phyloP scores from a whole-genome alignment of 2,329 filamentous ascomycete species.

The Neoascochyta sp. region DNA sequence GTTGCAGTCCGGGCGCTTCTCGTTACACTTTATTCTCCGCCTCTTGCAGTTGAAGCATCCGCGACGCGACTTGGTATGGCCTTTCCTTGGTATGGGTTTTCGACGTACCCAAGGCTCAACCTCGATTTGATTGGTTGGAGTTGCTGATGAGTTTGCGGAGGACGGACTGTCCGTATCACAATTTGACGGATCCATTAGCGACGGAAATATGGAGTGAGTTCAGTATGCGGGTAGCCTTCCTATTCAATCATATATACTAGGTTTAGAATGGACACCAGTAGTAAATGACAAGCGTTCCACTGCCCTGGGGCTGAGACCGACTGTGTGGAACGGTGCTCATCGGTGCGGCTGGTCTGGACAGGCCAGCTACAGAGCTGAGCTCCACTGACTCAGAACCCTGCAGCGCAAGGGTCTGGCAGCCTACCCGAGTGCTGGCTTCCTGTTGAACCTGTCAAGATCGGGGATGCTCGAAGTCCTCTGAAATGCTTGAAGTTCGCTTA shows the following conservation, averaged over 20 bases:
- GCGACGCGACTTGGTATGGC: slow-evolving; percentile 63
- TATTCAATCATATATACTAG: slow-evolving; percentile 28
- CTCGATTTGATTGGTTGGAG: too few species aligned
- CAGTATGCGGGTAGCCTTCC: slow-evolving; percentile 16
- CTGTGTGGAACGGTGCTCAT: slow-evolving; percentile 20
- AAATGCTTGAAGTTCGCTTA: slow-evolving; percentile 1
- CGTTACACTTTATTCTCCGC: slow-evolving; percentile 66
- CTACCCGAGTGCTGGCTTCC: too few species aligned
- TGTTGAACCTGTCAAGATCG: neutral
- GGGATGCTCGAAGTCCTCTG: neutral
- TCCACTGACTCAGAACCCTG: slow-evolving; percentile 30
- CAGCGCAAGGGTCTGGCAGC: slow-evolving; percentile 16
- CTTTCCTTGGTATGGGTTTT: slow-evolving; percentile 47
- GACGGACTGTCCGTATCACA: too few species aligned
- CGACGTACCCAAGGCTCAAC: too few species aligned
- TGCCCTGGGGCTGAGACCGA: slow-evolving; percentile 33
- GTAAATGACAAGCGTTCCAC: too few species aligned
- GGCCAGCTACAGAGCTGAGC: slow-evolving; percentile 22
- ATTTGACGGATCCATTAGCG: too few species aligned
- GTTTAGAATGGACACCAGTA: slow-evolving; percentile 11
- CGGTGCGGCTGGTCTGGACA: slow-evolving; percentile 23
- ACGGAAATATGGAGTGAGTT: too few species aligned
- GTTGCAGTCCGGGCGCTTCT: slow-evolving; percentile 59
- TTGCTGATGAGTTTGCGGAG: too few species aligned
- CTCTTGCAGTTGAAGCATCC: slow-evolving; percentile 67